Evolutionary conservation across 1,284 basidiomycete species (phyloP), one percentile per base, ranked within the genome.

Genomic region (Xerocomus amazonicus): DNA sequence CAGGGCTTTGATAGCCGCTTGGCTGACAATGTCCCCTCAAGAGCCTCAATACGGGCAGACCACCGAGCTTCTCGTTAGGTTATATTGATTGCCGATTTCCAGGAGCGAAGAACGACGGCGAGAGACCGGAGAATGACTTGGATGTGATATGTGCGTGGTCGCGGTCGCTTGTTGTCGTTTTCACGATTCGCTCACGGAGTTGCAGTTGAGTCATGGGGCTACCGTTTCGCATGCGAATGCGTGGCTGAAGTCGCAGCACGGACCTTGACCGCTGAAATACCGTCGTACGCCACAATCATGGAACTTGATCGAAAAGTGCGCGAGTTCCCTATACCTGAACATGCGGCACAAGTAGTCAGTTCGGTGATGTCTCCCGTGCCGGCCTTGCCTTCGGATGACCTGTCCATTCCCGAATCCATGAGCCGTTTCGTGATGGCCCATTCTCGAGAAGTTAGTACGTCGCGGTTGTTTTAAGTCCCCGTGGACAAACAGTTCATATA

Each of bases 291-390:
- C 0, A 80, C 78, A 2, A 83, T 88, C 59, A 80, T 85, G 76
- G 86, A 86, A 41, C 73, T 88, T 5, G 86, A 88, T 67, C 75
- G 76, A 19, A 84, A 80, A 66, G 77, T 88, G 12, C 78, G 82
- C 43, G 83, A 87, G 52, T 84, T 83, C 55, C 73, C 78, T 14
- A 66, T 84, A 31, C 78, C 81, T n/a, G 72, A 75, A 23, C 63
- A 62, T 34, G 65, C 71, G 14, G 70, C 70, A 3, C 70, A 70
- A 10, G 63, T 65, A 13, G 61, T 62, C 9, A 53, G 62, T 5
- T 55, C 62, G 26, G 49, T 47, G 23, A 47, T 52, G 9, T 43
- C 48, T 8, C 47, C 57, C 8, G 40, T 63, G 12, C 52, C 56
- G 0, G 27, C 53, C 23, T 33, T 56, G 13, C 14, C 53, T 1